A percentile compares a stretch with the other conserved stretches of the same genome.
Conservation (phyloP, 352 stramenopile genomes). For the Phytopythium oedochilum region DNA sequence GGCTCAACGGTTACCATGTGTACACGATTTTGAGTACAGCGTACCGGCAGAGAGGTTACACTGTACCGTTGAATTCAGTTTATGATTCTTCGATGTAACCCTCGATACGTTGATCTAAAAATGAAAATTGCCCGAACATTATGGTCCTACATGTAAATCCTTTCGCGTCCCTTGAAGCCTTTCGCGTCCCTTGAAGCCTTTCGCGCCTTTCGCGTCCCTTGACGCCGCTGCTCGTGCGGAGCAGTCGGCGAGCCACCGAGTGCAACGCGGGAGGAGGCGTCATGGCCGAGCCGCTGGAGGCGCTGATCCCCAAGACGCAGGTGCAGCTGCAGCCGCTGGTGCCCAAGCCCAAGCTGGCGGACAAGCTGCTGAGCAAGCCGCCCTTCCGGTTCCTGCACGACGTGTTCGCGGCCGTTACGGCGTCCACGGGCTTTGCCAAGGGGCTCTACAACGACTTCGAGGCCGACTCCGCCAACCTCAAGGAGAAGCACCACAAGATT, state of each 20-base stretch:
- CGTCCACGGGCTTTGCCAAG: constrained; percentile 84
- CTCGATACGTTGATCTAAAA: too few relatives aligned
- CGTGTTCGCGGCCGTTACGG: constrained; percentile 87
- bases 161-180: too few relatives aligned
- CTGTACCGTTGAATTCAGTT: too few relatives aligned
- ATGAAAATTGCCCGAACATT: too few relatives aligned
- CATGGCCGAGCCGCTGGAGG: constrained; percentile 60
- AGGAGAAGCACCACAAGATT: constrained; percentile 85
- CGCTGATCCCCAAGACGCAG: constrained; percentile 75
- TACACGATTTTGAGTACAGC: too few relatives aligned
- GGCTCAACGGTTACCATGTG: too few relatives aligned
- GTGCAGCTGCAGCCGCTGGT: constrained; percentile 88
- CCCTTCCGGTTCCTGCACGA: constrained; percentile 97
- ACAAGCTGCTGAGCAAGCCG: constrained; percentile 94
- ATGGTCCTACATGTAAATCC: too few relatives aligned
- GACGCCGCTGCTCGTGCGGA: too few relatives aligned
- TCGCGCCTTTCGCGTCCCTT: too few relatives aligned
- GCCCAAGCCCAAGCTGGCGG: constrained; percentile 91
- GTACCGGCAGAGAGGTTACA: too few relatives aligned
- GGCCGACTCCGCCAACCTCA: constrained; percentile 75
- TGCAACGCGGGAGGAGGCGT: background rate
- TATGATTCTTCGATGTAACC: too few relatives aligned
- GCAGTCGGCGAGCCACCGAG: background rate
- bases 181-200: too few relatives aligned
- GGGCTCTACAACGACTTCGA: constrained; percentile 81